Evolutionary conservation across 2,329 filamentous ascomycete species (phyloP).

Genomic region (Pseudofabraea citricarpa): DNA sequence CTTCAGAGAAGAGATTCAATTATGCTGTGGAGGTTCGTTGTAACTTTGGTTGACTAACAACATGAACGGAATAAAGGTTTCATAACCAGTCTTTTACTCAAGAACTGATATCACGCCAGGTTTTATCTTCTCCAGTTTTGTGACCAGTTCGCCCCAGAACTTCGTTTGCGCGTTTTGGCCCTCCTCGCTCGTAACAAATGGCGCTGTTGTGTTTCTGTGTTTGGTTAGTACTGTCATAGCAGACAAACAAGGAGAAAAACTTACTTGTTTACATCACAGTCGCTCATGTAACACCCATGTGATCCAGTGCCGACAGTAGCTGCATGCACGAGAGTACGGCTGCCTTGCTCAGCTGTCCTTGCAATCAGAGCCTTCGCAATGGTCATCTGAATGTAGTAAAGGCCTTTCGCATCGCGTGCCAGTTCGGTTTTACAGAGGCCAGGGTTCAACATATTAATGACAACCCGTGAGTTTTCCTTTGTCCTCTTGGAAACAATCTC

Average conservation of each 20-base stretch:
- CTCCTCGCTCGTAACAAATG: constrained; percentile 28
- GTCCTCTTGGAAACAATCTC: background rate
- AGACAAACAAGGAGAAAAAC: constrained; percentile 10
- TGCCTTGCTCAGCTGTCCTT: constrained; percentile 21
- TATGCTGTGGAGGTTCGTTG: background rate
- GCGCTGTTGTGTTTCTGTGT: constrained; percentile 8
- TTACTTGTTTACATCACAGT: constrained; percentile 15
- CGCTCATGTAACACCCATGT: constrained; percentile 15
- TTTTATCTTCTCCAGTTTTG: constrained; percentile 34
- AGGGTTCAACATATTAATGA: background rate
- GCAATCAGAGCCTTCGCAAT: constrained; percentile 8
- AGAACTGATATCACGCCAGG: constrained; percentile 28
- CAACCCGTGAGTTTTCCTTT: background rate
- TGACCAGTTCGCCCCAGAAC: constrained; percentile 36
- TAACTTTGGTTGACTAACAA: background rate
- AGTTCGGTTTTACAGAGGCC: background rate
- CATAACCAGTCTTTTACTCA: background rate
- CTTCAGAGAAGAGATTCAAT: background rate
- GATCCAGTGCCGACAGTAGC: constrained; percentile 16
- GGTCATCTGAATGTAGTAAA: background rate
- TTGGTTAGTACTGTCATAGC: background rate
- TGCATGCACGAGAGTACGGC: constrained; percentile 20
- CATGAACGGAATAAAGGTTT: too few relatives aligned
- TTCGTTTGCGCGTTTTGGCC: constrained; percentile 29
- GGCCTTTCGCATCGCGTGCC: background rate